phyloP scores from a whole-genome alignment of 1,284 basidiomycete species.

The Phellopilus nigrolimitatus region DNA sequence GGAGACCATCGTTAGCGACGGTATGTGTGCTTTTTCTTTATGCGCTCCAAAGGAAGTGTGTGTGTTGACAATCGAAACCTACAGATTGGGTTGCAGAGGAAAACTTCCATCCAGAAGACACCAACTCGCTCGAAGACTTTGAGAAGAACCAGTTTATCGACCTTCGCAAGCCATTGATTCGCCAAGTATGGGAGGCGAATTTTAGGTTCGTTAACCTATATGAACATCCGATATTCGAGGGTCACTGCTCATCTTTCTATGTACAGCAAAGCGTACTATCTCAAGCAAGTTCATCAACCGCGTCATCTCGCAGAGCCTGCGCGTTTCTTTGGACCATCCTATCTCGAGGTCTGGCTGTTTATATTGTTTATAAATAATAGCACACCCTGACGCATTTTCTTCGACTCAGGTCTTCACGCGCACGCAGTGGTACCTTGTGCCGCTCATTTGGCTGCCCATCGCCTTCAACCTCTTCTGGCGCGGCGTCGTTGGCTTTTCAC shows the following conservation, averaged over 20 bases:
- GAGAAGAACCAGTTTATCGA: slow-evolving; percentile 92
- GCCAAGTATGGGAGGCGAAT: slow-evolving; percentile 80
- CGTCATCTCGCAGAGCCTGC: slow-evolving; percentile 87
- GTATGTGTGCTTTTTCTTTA: slow-evolving; percentile 36
- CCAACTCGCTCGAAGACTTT: slow-evolving; percentile 73
- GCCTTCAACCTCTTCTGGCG: slow-evolving; percentile 76
- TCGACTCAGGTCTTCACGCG: slow-evolving; percentile 67
- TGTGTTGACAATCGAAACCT: background rate
- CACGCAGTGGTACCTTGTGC: slow-evolving; percentile 94
- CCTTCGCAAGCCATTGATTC: slow-evolving; percentile 79
- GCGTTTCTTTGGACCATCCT: slow-evolving; percentile 78
- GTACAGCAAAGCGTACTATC: slow-evolving; percentile 86
- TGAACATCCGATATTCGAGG: slow-evolving; percentile 3
- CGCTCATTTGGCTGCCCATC: slow-evolving; percentile 90
- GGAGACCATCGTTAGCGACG: slow-evolving; percentile 74
- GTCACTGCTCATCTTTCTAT: slow-evolving; percentile 13
- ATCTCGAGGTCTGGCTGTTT: slow-evolving; percentile 64
- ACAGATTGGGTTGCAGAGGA: slow-evolving; percentile 84
- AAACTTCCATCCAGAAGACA: slow-evolving; percentile 87
- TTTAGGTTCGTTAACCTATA: slow-evolving; percentile 54
- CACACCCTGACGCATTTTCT: background rate
- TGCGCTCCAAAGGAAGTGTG: slow-evolving; percentile 4
- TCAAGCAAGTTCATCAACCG: slow-evolving; percentile 95
- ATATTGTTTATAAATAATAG: slow-evolving; percentile 1
- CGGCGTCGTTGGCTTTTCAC: slow-evolving; percentile 79